Base-by-base conservation (phyloP, 371 early-diverging fungal species). In the Batkoa obscura region DNA sequence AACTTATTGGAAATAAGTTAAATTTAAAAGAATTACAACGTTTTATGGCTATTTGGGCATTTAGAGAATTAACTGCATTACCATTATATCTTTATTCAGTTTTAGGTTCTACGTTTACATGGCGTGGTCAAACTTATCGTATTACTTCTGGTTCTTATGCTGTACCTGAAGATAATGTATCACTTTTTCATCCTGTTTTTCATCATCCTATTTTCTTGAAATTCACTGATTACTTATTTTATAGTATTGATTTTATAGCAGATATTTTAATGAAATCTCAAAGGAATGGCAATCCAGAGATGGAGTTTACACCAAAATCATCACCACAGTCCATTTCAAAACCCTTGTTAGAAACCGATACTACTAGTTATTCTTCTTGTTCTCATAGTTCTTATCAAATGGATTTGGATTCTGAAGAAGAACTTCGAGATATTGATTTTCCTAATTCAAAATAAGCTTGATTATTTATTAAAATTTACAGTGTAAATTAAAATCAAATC, bases 41-140 rank as follows among this genome's bases (percentile, higher is more conserved):
- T 43, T 68, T 69, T 56, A 60, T 66, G 53, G 61, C 67, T 52
- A 75, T 78, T 43, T 88, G 88, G 88, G 34, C 76, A 1, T 66
- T 83, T 30, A 75, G 93, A 39, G 94, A 95, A 66, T 41, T 81
- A 3, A 65, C 79, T 4, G 89, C 92, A 1, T 64, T 93, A 17
- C 93, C 92, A 1, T 66, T 92, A 6, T 92, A 76, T 60, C 33
- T 82, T 0, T 84, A 75, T 60, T 90, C 89, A 1, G 82, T 90
- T 63, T 64, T 64, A 2, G 94, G 93, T 3, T 79, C 78, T 50
- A 76, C 74, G 6, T 84, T 94, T 9, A 74, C 74, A n/a, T 95
- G 96, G 96, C 79, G 96, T 9, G 90, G 82, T 32, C 72, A 71
- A 54, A 60, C 67, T 2, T 84, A 75, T 50, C 49, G 64, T 50